These are phyloP conservation scores for Alternaria triticina DNA, from an alignment of 2,329 filamentous ascomycete genomes.

Conservation along the genomic window DNA sequence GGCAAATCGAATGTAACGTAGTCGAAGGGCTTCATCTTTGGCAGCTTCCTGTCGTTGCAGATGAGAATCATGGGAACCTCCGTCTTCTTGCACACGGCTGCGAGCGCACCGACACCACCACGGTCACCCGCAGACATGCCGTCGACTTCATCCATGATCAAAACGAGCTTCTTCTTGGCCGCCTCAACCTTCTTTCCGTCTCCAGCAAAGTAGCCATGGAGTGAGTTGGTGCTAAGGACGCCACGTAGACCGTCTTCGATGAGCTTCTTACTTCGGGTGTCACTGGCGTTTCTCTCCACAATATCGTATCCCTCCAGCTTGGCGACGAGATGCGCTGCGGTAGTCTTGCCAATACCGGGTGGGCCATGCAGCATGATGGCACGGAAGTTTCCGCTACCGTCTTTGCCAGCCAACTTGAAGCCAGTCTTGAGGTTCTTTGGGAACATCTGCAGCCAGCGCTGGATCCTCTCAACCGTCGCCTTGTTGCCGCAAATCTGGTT, in stretches of 20 bases:
- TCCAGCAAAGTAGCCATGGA: conserved; percentile 87
- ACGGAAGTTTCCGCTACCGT: conserved; percentile 81
- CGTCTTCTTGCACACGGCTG: conserved; percentile 93
- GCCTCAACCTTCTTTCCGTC: conserved; percentile 81
- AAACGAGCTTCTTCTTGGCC: conserved; percentile 87
- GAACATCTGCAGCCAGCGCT: conserved; percentile 85
- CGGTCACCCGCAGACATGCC: conserved; percentile 98
- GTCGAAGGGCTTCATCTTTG: conserved; percentile 99
- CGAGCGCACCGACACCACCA: conserved; percentile 91
- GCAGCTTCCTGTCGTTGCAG: conserved; percentile 90
- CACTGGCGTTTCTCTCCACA: conserved; percentile 93
- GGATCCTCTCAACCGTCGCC: conserved; percentile 83
- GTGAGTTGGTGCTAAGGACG: conserved; percentile 89
- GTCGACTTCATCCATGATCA: conserved; percentile 99
- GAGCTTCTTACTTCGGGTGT: conserved; percentile 93
- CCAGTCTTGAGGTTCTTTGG: conserved; percentile 76
- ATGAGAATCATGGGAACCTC: conserved; percentile 95
- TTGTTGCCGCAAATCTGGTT: conserved; percentile 97
- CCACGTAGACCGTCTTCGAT: conserved; percentile 89
- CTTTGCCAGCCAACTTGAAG: conserved; percentile 82
- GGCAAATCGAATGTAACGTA: conserved; percentile 81
- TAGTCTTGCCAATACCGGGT: conserved; percentile 97
- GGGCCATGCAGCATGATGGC: conserved; percentile 96
- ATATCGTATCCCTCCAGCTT: conserved; percentile 93
- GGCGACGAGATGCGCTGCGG: conserved; percentile 90